Evolutionary conservation across 495 filamentous ascomycete genomes (phyloP).

Genomic region (Glonium stellatum): DNA sequence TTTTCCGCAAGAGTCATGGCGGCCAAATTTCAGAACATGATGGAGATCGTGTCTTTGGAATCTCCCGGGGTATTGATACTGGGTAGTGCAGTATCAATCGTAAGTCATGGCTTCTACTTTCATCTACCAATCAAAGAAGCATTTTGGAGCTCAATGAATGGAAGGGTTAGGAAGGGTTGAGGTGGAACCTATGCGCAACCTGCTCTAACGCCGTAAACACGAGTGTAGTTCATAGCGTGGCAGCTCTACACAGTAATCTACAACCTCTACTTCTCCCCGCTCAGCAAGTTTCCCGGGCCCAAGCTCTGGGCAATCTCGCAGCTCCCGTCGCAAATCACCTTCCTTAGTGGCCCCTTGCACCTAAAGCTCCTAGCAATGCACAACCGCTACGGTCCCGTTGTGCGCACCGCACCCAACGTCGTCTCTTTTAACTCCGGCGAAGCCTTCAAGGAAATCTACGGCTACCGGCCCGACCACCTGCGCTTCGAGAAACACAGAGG

Average conservation of each 20-base stretch:
- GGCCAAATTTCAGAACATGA: no score
- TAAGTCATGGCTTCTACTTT: no score
- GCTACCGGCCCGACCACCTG: not conserved
- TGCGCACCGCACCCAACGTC: constrained; percentile 13
- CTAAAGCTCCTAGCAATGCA: constrained; percentile 14
- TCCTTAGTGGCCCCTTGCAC: constrained; percentile 6
- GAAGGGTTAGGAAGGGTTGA: no score
- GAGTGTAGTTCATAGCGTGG: not conserved
- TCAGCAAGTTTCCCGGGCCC: constrained; percentile 48
- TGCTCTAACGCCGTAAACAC: not conserved
- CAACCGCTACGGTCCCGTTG: constrained; percentile 16
- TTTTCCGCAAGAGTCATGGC: no score
- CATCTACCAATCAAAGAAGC: no score
- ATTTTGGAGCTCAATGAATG: no score
- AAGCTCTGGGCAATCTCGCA: constrained; percentile 38
- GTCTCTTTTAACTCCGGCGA: constrained; percentile 14
- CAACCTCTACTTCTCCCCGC: constrained; percentile 46
- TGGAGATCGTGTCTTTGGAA: no score
- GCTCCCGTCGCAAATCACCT: constrained; percentile 30
- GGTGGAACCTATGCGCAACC: not conserved
- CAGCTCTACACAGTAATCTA: constrained; percentile 32
- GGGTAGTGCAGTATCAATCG: no score
- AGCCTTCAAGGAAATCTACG: constrained; percentile 20
- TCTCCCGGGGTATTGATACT: no score
- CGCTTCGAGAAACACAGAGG: constrained; percentile 2